phyloP scores from a whole-genome alignment of 73 alveolate species.

The Paramecium primaurelia region DNA sequence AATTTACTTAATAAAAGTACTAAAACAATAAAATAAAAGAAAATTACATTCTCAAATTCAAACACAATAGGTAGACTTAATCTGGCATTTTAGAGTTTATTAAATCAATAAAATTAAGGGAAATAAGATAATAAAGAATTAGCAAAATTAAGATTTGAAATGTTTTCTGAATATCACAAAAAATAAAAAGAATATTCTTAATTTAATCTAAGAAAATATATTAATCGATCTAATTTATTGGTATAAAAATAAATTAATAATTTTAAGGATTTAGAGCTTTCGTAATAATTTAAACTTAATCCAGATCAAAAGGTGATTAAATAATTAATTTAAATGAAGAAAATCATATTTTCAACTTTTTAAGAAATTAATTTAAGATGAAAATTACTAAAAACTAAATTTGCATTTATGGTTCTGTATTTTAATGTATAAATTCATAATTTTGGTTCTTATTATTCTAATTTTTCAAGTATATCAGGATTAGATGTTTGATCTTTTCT shows the following conservation, averaged over 20 bases:
- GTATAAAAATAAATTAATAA: background rate
- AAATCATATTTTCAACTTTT: background rate
- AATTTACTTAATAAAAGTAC: background rate
- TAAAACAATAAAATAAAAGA: background rate
- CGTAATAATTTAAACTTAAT: background rate
- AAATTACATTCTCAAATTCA: background rate
- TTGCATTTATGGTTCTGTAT: background rate
- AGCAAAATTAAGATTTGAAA: background rate
- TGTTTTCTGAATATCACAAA: background rate
- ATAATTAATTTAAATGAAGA: background rate
- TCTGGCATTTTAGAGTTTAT: background rate
- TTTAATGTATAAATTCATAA: background rate
- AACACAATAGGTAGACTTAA: background rate
- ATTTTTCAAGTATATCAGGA: slow-evolving; percentile 45
- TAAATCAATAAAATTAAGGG: background rate
- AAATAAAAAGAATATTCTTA: background rate
- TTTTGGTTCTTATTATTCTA: slow-evolving; percentile 38
- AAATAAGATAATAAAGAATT: background rate
- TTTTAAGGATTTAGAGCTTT: background rate
- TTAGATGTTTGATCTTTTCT: slow-evolving; percentile 50
- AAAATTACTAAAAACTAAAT: background rate
- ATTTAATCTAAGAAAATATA: background rate
- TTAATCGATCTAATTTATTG: background rate
- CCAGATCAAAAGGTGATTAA: background rate
- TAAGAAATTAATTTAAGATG: background rate